Percentiles rank a stretch among this genome's conserved stretches.
phyloP scores from a whole-genome alignment of 1,139 yeast species.

The Yamadazyma spencermartinsiae region DNA sequence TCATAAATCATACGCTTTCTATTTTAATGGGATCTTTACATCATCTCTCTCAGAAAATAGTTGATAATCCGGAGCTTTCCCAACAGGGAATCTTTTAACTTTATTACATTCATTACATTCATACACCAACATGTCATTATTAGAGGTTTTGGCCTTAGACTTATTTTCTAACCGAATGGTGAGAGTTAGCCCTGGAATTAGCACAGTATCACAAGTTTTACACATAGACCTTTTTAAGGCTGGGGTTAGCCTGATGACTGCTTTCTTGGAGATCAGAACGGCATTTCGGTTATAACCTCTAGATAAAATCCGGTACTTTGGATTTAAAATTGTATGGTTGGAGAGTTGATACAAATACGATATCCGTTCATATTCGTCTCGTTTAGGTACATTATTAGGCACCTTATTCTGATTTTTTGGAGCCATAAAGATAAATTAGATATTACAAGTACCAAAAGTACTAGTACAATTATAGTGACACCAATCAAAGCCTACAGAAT shows the following conservation, averaged over 20 bases:
- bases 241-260: slow-evolving; percentile 63
- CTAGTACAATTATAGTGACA: too few relatives aligned
- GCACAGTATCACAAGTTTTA: slow-evolving; percentile 52
- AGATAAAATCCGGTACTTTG: slow-evolving; percentile 37
- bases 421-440: not conserved
- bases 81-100: slow-evolving; percentile 36
- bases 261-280: slow-evolving; percentile 57
- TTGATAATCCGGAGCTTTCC: slow-evolving; percentile 28
- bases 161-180: slow-evolving; percentile 29
- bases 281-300: slow-evolving; percentile 49
- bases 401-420: slow-evolving; percentile 13
- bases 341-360: slow-evolving; percentile 59
- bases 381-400: slow-evolving; percentile 50
- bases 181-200: slow-evolving; percentile 49
- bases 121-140: slow-evolving; percentile 34
- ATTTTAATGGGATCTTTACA: slow-evolving; percentile 1
- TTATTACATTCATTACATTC: slow-evolving; percentile 27
- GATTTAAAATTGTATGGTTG: slow-evolving; percentile 22
- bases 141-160: slow-evolving; percentile 23
- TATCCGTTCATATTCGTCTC: slow-evolving; percentile 60
- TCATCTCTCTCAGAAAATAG: slow-evolving; percentile 30
- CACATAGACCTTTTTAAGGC: slow-evolving; percentile 61
- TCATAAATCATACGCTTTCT: too few relatives aligned
- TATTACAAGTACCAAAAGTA: not conserved
- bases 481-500: too few relatives aligned